A percentile compares a stretch with the other conserved stretches of the same genome.
These are phyloP conservation scores for Phytophthora vignae DNA, from an alignment of 352 stramenopile species.

Conservation along the genomic window DNA sequence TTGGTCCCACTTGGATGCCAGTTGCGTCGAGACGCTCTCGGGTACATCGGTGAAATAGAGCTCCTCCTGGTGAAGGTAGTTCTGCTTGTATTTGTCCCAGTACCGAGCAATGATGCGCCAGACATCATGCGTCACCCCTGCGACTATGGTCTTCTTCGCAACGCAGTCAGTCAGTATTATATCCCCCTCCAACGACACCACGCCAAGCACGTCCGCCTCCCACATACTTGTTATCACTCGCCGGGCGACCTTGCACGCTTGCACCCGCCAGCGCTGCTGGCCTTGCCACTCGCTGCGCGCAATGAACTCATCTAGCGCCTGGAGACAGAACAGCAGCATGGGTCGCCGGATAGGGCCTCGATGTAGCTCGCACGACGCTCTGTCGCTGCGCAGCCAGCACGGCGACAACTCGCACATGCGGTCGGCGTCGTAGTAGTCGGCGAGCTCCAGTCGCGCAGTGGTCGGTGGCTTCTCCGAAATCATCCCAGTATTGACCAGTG, in stretches of 20 bases:
- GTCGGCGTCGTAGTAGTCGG: slow-evolving; percentile 77
- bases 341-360: slow-evolving; percentile 41
- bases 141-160: slow-evolving; percentile 35
- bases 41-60: slow-evolving; percentile 58
- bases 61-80: slow-evolving; percentile 73
- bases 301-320: slow-evolving; percentile 81
- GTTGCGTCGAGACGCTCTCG: neutral
- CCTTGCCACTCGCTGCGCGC: slow-evolving; percentile 39
- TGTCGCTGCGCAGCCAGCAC: slow-evolving; percentile 60
- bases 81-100: slow-evolving; percentile 68
- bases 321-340: slow-evolving; percentile 79
- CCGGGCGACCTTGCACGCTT: slow-evolving; percentile 61
- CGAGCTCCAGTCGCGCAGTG: slow-evolving; percentile 42
- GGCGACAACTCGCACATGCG: slow-evolving; percentile 69
- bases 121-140: slow-evolving; percentile 60
- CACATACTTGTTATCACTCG: slow-evolving; percentile 64
- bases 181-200: slow-evolving; percentile 26
- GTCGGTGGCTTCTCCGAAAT: slow-evolving; percentile 20
- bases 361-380: slow-evolving; percentile 57
- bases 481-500: slow-evolving; percentile 45
- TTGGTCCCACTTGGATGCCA: slow-evolving; percentile 44
- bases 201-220: slow-evolving; percentile 50
- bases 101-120: slow-evolving; percentile 69
- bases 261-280: slow-evolving; percentile 49
- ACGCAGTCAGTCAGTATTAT: slow-evolving; percentile 56